Evolutionary conservation across 2,329 filamentous ascomycete species (phyloP).

Genomic region (Scedosporium boydii): DNA sequence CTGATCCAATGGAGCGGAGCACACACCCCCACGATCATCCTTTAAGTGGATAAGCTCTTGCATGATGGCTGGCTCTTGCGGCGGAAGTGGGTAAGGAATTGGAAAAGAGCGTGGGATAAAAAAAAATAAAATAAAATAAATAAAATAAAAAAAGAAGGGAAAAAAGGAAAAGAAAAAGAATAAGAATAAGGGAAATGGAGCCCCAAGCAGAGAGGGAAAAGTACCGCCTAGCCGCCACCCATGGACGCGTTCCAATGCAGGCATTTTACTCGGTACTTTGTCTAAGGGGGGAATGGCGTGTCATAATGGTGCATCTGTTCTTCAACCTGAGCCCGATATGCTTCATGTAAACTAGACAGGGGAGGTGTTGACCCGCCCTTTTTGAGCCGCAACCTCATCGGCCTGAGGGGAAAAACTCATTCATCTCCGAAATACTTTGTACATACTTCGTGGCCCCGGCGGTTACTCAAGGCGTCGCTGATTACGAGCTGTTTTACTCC

Average conservation of each 20-base stretch:
- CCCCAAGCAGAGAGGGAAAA: too few species aligned
- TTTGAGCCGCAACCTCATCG: background rate
- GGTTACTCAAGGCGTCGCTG: background rate
- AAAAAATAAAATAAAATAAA: too few species aligned
- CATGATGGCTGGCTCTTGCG: background rate
- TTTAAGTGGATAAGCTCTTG: background rate
- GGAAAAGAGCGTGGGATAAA: too few species aligned
- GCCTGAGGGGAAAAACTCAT: background rate
- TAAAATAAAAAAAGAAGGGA: too few species aligned
- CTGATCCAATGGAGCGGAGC: background rate
- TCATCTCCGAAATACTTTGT: background rate
- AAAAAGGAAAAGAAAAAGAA: too few species aligned
- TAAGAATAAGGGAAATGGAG: too few species aligned
- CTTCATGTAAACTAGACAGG: background rate
- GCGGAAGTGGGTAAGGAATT: too few species aligned
- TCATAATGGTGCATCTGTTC: too few species aligned
- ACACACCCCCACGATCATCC: background rate
- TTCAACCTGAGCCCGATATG: background rate
- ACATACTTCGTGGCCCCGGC: background rate
- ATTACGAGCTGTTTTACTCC: background rate
- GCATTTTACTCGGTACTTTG: too few species aligned
- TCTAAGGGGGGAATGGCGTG: too few species aligned
- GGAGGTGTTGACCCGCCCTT: background rate
- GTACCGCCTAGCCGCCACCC: too few species aligned
- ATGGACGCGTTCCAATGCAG: too few species aligned